Evolutionary conservation across 1,284 basidiomycete genomes (phyloP), one percentile per base, ranked within the genome.

Genomic region (Ceratobasidium sp.): DNA sequence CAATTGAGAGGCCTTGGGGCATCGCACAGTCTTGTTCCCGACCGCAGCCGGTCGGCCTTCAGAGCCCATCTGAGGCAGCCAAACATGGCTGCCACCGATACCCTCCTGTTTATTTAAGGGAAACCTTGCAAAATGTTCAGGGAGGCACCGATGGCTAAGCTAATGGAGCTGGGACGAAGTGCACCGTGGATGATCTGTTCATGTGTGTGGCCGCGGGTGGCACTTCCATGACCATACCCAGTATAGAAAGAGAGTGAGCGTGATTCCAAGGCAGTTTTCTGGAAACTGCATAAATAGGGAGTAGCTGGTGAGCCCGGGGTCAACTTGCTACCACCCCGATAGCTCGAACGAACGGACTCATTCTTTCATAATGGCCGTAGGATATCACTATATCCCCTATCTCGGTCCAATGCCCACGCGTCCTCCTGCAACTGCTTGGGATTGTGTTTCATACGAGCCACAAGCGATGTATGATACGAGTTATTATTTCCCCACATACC

Each of bases 401-500:
- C 30, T 55, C 5, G 50, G 52, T 26, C 36, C 62, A 18, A 30
- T 55, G 12, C 52, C 52, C 14, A 55, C 52, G 12, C 52, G 23
- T 1, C 62, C 41, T 23, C 62, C 46, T 32, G 34, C 32, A 5
- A 3, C 62, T n/a, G n/a, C 36, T 3, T 52, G 52, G 32, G 34
- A 43, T 52, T 41, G 18, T 30, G 23, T 26, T 8, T n/a, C 48
- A 36, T 28, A 55, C 28, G 16, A 59, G 36, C 36, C 61, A 34
- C 46, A 67, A 23, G n/a, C 48, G 12, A 23, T 36, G 28, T 12
- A 52, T 43, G 46, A 36, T n/a, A 67, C 43, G 45, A 39, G 59
- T 26, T 70, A 59, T 48, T 70, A 70, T 59, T 45, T 55, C 10
- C 39, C 57, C 55, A 39, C 53, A 21, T 26, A 60, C 58, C 55